Evolutionary conservation across 345 rosid species (phyloP).

Genomic region (Eucalyptus regnans): DNA sequence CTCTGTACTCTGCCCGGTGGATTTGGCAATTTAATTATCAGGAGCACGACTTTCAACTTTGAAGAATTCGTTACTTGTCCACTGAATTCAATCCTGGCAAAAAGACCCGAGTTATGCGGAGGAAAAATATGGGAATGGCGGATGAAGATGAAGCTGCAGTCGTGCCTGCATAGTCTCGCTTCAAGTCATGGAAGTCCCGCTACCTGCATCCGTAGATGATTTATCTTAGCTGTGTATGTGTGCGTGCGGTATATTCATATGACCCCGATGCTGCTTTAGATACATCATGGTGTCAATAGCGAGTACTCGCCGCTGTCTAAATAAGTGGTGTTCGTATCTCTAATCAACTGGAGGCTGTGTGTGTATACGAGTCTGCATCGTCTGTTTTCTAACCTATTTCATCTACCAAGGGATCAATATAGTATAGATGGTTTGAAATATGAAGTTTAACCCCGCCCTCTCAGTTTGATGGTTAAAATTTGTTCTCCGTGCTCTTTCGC

Average conservation of each 20-base stretch:
- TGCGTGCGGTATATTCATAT: not conserved
- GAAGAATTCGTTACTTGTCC: not conserved
- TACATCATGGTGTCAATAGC: not conserved
- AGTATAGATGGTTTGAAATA: not conserved
- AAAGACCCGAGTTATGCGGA: constrained; percentile 28
- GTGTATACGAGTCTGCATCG: not conserved
- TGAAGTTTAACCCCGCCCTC: not conserved
- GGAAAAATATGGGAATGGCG: constrained; percentile 71
- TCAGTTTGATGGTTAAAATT: not conserved
- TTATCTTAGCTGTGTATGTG: not conserved
- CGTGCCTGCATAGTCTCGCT: constrained; percentile 82
- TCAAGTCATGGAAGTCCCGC: constrained; percentile 62
- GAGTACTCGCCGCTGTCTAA: not conserved
- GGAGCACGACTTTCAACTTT: not conserved
- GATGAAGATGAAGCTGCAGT: constrained; percentile 80
- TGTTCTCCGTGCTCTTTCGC: not conserved
- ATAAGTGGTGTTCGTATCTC: not conserved
- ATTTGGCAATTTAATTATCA: not conserved
- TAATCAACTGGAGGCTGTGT: not conserved
- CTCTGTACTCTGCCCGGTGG: not conserved
- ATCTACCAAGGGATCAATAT: not conserved
- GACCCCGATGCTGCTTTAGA: not conserved
- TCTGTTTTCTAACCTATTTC: not conserved
- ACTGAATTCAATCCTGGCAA: not conserved
- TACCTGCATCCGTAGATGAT: constrained; percentile 19